These are phyloP conservation scores for Plenodomus biglobosus DNA, from an alignment of 2,329 filamentous ascomycete species.

Conservation along the genomic window DNA sequence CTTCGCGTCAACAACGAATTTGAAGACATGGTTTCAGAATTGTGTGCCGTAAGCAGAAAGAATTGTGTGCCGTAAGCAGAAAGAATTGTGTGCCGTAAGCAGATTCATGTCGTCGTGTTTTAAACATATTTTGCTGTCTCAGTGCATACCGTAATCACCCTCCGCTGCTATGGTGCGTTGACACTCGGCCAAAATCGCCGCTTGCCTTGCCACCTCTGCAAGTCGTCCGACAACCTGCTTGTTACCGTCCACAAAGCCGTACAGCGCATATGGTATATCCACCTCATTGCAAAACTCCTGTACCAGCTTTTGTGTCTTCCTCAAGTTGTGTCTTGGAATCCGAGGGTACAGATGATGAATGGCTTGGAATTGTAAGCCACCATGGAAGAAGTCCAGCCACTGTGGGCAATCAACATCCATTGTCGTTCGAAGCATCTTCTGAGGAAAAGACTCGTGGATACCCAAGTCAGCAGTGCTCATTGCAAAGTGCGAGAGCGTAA, in stretches of 20 bases:
- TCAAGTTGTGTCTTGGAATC: slow-evolving; percentile 68
- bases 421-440: slow-evolving; percentile 69
- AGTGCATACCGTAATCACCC: slow-evolving; percentile 35
- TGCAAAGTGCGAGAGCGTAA: slow-evolving; percentile 71
- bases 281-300: slow-evolving; percentile 66
- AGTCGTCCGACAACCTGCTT: slow-evolving; percentile 57
- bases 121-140: background rate
- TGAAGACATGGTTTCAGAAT: no score
- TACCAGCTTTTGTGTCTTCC: slow-evolving; percentile 61
- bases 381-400: slow-evolving; percentile 73
- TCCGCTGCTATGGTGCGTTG: slow-evolving; percentile 46
- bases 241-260: slow-evolving; percentile 65
- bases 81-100: no score
- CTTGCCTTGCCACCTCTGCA: slow-evolving; percentile 63
- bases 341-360: slow-evolving; percentile 71
- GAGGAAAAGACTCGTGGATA: slow-evolving; percentile 65
- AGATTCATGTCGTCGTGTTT: background rate
- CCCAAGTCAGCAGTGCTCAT: slow-evolving; percentile 69
- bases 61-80: no score
- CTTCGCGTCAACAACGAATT: no score
- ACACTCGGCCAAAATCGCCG: slow-evolving; percentile 61
- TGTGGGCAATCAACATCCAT: slow-evolving; percentile 73
- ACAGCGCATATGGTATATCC: slow-evolving; percentile 62
- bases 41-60: no score
- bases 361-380: slow-evolving; percentile 72